Conservation (phyloP, 2,329 filamentous ascomycete genomes). For the Neurospora sp. region DNA sequence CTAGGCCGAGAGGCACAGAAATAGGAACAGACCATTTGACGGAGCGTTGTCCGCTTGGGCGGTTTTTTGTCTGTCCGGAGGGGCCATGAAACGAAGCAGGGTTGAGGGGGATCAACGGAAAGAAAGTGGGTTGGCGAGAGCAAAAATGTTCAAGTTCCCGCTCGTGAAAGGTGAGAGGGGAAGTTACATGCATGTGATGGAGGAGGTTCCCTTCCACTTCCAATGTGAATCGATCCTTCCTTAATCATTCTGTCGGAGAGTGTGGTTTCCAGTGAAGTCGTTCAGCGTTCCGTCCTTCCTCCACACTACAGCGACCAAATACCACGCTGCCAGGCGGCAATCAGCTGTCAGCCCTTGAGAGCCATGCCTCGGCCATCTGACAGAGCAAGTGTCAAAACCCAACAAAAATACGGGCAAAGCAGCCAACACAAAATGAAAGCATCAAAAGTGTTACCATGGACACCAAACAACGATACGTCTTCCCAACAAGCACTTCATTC, state of each 20-base stretch:
- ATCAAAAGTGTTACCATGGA: neutral
- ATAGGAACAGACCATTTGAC: neutral
- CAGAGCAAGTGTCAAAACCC: neutral
- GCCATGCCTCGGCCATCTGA: conserved; percentile 2
- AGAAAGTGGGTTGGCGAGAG: neutral
- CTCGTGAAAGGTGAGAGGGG: neutral
- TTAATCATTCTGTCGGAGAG: neutral
- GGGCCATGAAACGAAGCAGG: neutral
- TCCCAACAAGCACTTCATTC: neutral
- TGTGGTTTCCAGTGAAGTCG: neutral
- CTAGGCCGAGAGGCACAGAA: neutral
- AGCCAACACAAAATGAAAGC: neutral
- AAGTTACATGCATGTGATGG: neutral
- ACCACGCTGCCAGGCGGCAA: neutral
- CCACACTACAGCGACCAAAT: neutral
- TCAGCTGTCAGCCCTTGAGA: neutral
- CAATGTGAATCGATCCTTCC: neutral
- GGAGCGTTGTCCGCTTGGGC: neutral
- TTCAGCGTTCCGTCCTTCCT: neutral
- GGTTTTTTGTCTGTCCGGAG: neutral
- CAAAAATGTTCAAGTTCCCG: neutral
- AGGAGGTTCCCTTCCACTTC: neutral
- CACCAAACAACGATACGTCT: neutral
- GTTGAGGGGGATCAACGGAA: neutral
- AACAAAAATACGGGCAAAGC: neutral